phyloP scores from a whole-genome alignment of 176 grass and related monocot species.

The Aegilops sharonensis region DNA sequence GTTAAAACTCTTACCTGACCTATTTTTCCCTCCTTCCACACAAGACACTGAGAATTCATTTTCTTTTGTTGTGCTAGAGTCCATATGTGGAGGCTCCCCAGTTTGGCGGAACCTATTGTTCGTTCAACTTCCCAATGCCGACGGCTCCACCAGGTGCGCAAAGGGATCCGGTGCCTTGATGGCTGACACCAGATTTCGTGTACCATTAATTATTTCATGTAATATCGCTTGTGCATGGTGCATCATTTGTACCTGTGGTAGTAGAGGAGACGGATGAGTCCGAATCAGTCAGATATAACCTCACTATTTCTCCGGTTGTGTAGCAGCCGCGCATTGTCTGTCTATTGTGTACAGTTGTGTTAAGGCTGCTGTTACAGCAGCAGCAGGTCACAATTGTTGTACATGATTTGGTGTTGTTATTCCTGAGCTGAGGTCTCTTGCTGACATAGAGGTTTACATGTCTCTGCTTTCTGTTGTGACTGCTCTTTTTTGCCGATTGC shows the following conservation, averaged over 20 bases:
- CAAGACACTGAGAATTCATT: slow-evolving; percentile 6
- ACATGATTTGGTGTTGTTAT: slow-evolving; percentile 37
- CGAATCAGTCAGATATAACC: slow-evolving; percentile 1
- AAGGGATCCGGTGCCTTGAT: slow-evolving; percentile 52
- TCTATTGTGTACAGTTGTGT: slow-evolving; percentile 38
- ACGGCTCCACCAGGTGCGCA: slow-evolving; percentile 80
- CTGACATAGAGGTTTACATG: not conserved
- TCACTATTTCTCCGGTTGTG: slow-evolving; percentile 31
- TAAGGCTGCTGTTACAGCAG: slow-evolving; percentile 26
- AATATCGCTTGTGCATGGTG: slow-evolving; percentile 18
- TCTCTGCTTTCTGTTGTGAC: not conserved
- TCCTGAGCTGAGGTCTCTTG: not conserved
- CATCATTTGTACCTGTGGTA: slow-evolving; percentile 23
- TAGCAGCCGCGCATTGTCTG: slow-evolving; percentile 21
- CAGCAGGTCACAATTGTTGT: slow-evolving; percentile 30
- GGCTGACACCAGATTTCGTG: not conserved
- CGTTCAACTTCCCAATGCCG: slow-evolving; percentile 78
- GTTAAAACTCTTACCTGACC: not conserved
- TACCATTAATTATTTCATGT: not conserved
- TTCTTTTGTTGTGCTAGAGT: slow-evolving; percentile 57
- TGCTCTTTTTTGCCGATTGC: not conserved
- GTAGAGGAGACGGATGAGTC: slow-evolving; percentile 11
- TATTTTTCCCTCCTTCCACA: not conserved
- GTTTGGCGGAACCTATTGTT: slow-evolving; percentile 52
- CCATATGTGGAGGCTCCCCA: slow-evolving; percentile 93